Evolutionary conservation across 1,139 yeast species (phyloP).

Genomic region (Tardiomyces depauwii): DNA sequence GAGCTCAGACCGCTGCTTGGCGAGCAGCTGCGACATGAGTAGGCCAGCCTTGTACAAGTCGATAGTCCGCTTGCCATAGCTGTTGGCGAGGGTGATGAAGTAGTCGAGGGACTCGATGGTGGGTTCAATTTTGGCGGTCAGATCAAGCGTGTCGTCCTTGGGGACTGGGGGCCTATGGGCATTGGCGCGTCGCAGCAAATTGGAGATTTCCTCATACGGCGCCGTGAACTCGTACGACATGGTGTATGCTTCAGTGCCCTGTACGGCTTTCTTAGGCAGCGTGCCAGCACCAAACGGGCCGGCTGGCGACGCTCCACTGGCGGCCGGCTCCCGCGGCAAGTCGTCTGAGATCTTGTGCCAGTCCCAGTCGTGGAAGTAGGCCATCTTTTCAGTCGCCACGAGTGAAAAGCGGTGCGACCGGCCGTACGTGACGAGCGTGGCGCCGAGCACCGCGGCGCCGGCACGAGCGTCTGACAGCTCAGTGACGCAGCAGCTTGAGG

Average conservation of each 20-base stretch:
- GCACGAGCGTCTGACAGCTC: not conserved
- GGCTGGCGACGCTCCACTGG: too few species aligned
- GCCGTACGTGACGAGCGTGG: not conserved
- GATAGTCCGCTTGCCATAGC: conserved; percentile 16
- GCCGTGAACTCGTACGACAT: not conserved
- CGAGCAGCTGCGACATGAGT: conserved; percentile 22
- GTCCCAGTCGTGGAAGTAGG: not conserved
- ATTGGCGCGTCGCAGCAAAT: not conserved
- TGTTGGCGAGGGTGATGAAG: conserved; percentile 6
- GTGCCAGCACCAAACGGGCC: too few species aligned
- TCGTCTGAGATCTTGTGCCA: not conserved
- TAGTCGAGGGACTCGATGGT: not conserved
- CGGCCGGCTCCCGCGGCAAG: not conserved
- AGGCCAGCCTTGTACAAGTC: conserved; percentile 22
- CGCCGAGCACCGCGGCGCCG: not conserved
- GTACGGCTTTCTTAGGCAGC: too few species aligned
- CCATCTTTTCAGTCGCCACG: not conserved
- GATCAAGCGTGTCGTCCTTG: not conserved
- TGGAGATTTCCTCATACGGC: not conserved
- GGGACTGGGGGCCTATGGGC: not conserved
- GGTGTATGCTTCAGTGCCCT: not conserved
- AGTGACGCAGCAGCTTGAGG: not conserved
- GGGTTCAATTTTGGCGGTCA: not conserved
- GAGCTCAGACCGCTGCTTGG: conserved; percentile 25
- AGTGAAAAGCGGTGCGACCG: not conserved